Conservation (phyloP, 2,329 filamentous ascomycete genomes). For the Aspergillus sojae region DNA sequence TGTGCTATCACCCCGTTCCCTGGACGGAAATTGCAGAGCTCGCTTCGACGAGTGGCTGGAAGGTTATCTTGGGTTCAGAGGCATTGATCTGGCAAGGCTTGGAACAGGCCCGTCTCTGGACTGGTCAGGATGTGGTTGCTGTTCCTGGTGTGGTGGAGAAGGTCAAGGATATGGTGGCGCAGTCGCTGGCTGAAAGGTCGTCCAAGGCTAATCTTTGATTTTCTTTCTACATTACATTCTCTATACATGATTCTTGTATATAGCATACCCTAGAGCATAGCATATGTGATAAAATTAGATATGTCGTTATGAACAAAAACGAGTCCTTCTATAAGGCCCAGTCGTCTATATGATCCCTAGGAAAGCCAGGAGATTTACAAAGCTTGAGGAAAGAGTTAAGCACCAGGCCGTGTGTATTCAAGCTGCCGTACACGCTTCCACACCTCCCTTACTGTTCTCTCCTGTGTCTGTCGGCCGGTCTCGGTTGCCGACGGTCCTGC, state of each 20-base stretch:
- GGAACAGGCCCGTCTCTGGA: constrained; percentile 68
- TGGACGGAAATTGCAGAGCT: constrained; percentile 68
- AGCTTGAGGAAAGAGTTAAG: constrained; percentile 32
- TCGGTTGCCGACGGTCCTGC: constrained; percentile 65
- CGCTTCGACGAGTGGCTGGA: constrained; percentile 66
- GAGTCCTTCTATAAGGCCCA: not conserved
- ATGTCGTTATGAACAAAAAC: constrained; percentile 2
- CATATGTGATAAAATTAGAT: constrained; percentile 21
- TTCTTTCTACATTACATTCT: constrained; percentile 7
- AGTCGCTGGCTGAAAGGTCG: constrained; percentile 47
- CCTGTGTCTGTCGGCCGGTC: constrained; percentile 67
- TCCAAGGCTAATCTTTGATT: constrained; percentile 32
- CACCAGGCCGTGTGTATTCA: constrained; percentile 68
- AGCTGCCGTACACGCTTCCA: constrained; percentile 69
- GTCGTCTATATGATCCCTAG: constrained; percentile 1
- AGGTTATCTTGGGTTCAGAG: constrained; percentile 75
- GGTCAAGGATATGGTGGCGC: constrained; percentile 58
- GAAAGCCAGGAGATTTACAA: not conserved
- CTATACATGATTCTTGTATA: constrained; percentile 24
- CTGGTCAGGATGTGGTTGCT: constrained; percentile 60
- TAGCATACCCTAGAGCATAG: constrained; percentile 25
- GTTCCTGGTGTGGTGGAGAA: constrained; percentile 58
- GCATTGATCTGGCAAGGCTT: constrained; percentile 77
- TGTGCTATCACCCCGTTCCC: constrained; percentile 78
- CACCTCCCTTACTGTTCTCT: constrained; percentile 70